phyloP scores from a whole-genome alignment of 805 yeast genomes.

The Wickerhamomyces chaumierensis region DNA sequence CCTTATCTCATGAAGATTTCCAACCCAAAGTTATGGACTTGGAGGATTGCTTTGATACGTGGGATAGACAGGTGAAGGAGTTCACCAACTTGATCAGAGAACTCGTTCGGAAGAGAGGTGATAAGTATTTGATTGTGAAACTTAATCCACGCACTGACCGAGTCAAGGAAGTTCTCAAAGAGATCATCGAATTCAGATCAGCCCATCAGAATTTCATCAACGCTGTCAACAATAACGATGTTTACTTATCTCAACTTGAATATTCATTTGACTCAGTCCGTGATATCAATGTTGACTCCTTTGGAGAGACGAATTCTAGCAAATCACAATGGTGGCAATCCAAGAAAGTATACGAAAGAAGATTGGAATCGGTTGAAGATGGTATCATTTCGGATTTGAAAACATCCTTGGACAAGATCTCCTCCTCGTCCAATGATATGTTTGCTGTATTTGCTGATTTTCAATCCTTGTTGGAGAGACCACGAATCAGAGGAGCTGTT shows the following conservation, averaged over 20 bases:
- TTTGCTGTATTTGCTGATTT: slow-evolving; percentile 39
- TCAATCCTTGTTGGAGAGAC: slow-evolving; percentile 36
- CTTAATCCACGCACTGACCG: slow-evolving; percentile 33
- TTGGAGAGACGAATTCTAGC: too few species aligned
- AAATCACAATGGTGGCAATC: slow-evolving; percentile 27
- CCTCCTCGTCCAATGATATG: slow-evolving; percentile 34
- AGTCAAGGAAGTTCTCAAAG: slow-evolving; percentile 32
- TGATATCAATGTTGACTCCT: slow-evolving; percentile 20
- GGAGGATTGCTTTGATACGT: slow-evolving; percentile 26
- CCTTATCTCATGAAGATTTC: slow-evolving; percentile 30
- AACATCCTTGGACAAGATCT: slow-evolving; percentile 25
- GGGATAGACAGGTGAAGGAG: slow-evolving; percentile 56
- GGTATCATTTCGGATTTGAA: slow-evolving; percentile 30
- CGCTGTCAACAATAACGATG: slow-evolving; percentile 20
- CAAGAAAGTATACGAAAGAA: slow-evolving; percentile 29
- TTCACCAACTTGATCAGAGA: slow-evolving; percentile 64
- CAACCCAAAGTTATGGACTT: slow-evolving; percentile 20
- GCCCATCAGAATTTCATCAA: slow-evolving; percentile 39
- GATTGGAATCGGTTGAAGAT: slow-evolving; percentile 34
- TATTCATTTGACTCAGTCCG: slow-evolving; percentile 31
- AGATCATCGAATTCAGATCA: slow-evolving; percentile 33
- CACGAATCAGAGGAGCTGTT: slow-evolving; percentile 44
- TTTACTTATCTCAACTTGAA: slow-evolving; percentile 21
- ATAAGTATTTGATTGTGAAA: slow-evolving; percentile 55
- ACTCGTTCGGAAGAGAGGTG: slow-evolving; percentile 58